Evolutionary conservation across 306 rosid species (phyloP).

Genomic region (Carpinus fangiana): DNA sequence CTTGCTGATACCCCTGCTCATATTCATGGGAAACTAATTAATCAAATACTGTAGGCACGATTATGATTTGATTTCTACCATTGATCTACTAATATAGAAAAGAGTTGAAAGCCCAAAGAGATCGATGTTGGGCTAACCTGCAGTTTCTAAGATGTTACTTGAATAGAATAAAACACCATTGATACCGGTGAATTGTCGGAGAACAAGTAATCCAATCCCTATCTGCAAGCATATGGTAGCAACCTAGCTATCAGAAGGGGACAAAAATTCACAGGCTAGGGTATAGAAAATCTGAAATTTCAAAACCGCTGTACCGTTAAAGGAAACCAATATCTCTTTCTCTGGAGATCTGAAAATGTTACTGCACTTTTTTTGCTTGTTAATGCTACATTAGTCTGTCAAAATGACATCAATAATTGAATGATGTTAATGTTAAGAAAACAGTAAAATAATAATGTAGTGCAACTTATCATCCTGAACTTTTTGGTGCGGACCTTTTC

Average conservation of each 20-base stretch:
- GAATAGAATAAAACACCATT: slow-evolving; percentile 85
- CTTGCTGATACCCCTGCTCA: slow-evolving; percentile 69
- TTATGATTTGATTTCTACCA: slow-evolving; percentile 17
- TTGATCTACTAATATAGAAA: slow-evolving; percentile 6
- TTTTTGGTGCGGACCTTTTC: background rate
- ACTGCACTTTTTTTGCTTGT: slow-evolving; percentile 51
- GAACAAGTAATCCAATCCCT: slow-evolving; percentile 74
- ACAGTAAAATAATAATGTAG: slow-evolving; percentile 6
- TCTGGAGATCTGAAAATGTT: slow-evolving; percentile 68
- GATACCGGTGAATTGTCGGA: slow-evolving; percentile 79
- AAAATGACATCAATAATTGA: slow-evolving; percentile 23
- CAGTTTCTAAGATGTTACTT: slow-evolving; percentile 70
- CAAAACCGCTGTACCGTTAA: slow-evolving; percentile 48
- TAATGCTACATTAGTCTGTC: slow-evolving; percentile 65
- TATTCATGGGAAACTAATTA: background rate
- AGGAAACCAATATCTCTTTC: slow-evolving; percentile 86
- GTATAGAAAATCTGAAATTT: slow-evolving; percentile 7
- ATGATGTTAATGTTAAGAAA: slow-evolving; percentile 4
- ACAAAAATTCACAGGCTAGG: slow-evolving; percentile 5
- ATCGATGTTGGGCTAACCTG: slow-evolving; percentile 50
- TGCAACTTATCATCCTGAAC: slow-evolving; percentile 12
- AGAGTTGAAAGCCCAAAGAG: slow-evolving; percentile 10
- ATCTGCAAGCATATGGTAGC: slow-evolving; percentile 44
- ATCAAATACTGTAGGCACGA: slow-evolving; percentile 14
- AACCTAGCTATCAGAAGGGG: slow-evolving; percentile 13